phyloP scores from a whole-genome alignment of 2,329 filamentous ascomycete genomes.

The Aspergillus hiratsukae region DNA sequence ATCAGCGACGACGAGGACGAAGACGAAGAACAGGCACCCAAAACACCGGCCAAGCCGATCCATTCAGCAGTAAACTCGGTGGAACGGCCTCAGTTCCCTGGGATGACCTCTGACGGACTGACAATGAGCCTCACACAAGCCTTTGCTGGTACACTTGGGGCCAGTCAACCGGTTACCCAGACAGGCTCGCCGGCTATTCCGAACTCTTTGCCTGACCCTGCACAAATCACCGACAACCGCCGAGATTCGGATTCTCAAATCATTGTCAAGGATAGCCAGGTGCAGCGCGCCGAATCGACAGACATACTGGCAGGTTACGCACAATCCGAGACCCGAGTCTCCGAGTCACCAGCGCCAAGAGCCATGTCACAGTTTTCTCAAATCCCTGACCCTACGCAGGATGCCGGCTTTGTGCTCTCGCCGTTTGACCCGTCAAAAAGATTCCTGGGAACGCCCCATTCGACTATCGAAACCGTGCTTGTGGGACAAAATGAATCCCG shows the following conservation, averaged over 20 bases:
- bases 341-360: conserved; percentile 33
- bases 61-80: conserved; percentile 23
- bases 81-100: conserved; percentile 59
- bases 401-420: conserved; percentile 68
- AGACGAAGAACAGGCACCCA: conserved; percentile 35
- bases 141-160: conserved; percentile 84
- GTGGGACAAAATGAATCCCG: conserved; percentile 36
- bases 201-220: conserved; percentile 47
- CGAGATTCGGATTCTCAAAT: conserved; percentile 60
- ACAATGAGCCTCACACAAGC: conserved; percentile 77
- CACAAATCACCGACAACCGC: conserved; percentile 55
- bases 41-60: conserved; percentile 29
- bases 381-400: conserved; percentile 72
- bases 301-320: conserved; percentile 43
- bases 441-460: conserved; percentile 61
- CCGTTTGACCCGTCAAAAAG: conserved; percentile 64
- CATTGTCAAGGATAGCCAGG: conserved; percentile 56
- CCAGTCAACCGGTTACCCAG: conserved; percentile 43
- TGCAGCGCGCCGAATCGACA: conserved; percentile 35
- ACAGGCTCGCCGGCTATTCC: conserved; percentile 49
- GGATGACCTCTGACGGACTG: conserved; percentile 50
- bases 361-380: conserved; percentile 62
- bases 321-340: conserved; percentile 29
- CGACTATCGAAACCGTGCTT: conserved; percentile 67
- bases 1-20: conserved; percentile 65